Base-by-base conservation (phyloP, 2,329 filamentous ascomycete genomes). In the Fusarium sambucinum region DNA sequence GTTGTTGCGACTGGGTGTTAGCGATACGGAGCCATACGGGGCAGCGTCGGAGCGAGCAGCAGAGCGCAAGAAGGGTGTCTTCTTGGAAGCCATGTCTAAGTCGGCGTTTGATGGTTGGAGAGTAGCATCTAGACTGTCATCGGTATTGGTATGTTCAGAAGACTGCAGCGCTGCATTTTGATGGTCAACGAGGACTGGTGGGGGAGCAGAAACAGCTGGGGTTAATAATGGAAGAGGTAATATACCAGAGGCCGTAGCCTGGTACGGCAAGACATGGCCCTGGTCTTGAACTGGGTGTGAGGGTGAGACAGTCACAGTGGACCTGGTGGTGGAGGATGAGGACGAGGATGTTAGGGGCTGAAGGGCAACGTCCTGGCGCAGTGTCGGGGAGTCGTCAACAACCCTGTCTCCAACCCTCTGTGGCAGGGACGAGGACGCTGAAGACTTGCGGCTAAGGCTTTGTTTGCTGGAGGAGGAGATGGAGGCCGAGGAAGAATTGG, bases 21-120 rank as follows among this genome's bases (percentile, higher is more conserved):
- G 68, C 42, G 76, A 76, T 14, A 81, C 78, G 50, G 80, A 78
- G 58, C 80, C 80, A 57, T 82, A 82, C 4, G 78, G 77, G 19
- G 75, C 76, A 27, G 76, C 70, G 41, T 77, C 74, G 44, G 66
- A 67, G 38, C 72, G 75, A 48, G 70, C 72, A 55, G 64, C 71
- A 37, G 75, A 74, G 57, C 67, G 74, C 57, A 80, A 75, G 53
- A 80, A 77, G 29, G 80, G 79, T 44, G 77, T 77, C 68, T 74
- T 77, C 64, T 76, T 79, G 58, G 76, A 76, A 47, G 77, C 73
- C 78, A 80, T 80, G 55, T 73, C 72, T 73, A 66, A 55, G 59
- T 51, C 62, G 54, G 32, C 54, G 65, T 70, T 59, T 47, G 48
- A 47, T 51, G 55, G 51, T 44, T 66, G 63, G 30, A 47, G 59